Conservation (phyloP, 106 monocot species). For the Apostasia ramifera region DNA sequence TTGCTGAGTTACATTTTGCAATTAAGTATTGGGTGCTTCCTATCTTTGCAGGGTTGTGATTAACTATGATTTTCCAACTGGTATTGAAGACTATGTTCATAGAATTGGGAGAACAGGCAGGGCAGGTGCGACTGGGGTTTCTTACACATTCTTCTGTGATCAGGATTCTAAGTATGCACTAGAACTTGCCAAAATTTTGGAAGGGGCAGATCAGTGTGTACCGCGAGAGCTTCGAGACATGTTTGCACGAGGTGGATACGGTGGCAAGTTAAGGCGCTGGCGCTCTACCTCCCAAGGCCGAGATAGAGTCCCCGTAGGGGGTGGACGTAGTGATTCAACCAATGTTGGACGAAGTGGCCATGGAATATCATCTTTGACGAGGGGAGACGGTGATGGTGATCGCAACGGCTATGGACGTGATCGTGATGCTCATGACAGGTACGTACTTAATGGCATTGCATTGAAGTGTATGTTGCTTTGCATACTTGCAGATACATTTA, state of each 20-base stretch:
- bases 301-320: constrained; percentile 5
- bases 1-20: too few species aligned
- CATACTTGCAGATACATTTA: background rate
- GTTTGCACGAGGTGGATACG: constrained; percentile 53
- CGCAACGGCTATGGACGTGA: constrained; percentile 11
- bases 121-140: constrained; percentile 83
- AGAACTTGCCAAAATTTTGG: constrained; percentile 81
- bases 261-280: constrained; percentile 56
- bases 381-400: constrained; percentile 12
- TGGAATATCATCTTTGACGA: constrained; percentile 10
- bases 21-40: background rate
- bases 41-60: constrained; percentile 64
- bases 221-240: constrained; percentile 66
- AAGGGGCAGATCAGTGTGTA: constrained; percentile 76
- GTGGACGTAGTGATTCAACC: constrained; percentile 12
- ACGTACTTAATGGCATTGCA: background rate
- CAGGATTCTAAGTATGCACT: constrained; percentile 67
- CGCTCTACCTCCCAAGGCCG: constrained; percentile 21
- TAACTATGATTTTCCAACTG: constrained; percentile 94
- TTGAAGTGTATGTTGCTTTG: background rate
- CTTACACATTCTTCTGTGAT: constrained; percentile 87
- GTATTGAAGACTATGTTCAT: constrained; percentile 93
- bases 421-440: constrained; percentile 33
- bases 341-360: constrained; percentile 24
- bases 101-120: constrained; percentile 93